A percentile compares a stretch with the other conserved stretches of the same genome.
These are phyloP conservation scores for Cladosporium velox DNA, from an alignment of 2,329 filamentous ascomycete genomes.

Conservation along the genomic window DNA sequence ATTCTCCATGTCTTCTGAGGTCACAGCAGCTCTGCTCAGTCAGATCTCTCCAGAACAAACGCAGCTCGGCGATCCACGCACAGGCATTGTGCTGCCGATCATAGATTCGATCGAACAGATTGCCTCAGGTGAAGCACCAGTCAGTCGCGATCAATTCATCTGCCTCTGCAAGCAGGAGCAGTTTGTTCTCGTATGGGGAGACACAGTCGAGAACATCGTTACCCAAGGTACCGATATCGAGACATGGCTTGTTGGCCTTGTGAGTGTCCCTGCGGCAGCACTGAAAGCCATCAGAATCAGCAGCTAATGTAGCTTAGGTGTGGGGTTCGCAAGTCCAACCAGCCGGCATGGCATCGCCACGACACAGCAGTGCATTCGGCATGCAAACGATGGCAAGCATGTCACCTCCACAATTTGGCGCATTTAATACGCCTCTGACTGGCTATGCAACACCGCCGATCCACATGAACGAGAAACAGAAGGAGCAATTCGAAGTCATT, in stretches of 20 bases:
- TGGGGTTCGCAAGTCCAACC: conserved; percentile 19
- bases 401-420: not conserved
- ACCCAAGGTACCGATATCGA: conserved; percentile 19
- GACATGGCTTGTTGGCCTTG: conserved; percentile 21
- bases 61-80: conserved; percentile 13
- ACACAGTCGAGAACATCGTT: conserved; percentile 20
- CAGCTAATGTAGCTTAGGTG: conserved; percentile 3
- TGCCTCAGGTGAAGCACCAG: conserved; percentile 13
- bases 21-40: conserved; percentile 17
- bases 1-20: conserved; percentile 21
- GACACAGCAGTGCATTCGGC: conserved; percentile 15
- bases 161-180: conserved; percentile 20
- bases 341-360: conserved; percentile 1
- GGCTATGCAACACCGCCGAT: conserved; percentile 8
- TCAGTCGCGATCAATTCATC: conserved; percentile 18
- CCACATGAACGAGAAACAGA: conserved; percentile 19
- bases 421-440: conserved; percentile 14
- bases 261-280: not conserved
- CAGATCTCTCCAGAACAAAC: conserved; percentile 21
- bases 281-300: not conserved
- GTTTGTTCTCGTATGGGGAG: conserved; percentile 21
- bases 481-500: conserved; percentile 18
- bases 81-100: conserved; percentile 15
- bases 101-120: conserved; percentile 19
- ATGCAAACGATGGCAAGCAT: not conserved